Conservation (phyloP, 1,284 basidiomycete genomes). For the Microbotryum saponariae region DNA sequence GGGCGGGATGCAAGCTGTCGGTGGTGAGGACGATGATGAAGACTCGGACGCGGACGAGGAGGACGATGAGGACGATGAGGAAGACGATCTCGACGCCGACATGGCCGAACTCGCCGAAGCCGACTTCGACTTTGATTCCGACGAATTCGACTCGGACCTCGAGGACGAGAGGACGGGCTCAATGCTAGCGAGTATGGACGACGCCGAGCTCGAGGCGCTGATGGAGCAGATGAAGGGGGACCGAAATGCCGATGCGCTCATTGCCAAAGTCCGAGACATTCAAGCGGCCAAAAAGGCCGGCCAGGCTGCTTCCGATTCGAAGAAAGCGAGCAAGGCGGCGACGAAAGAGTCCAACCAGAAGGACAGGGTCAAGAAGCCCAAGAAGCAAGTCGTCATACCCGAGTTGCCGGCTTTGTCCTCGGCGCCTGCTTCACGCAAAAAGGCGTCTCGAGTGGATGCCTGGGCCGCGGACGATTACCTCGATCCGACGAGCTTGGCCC, state of each 20-base stretch:
- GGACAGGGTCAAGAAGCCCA: not conserved
- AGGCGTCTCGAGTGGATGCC: constrained; percentile 23
- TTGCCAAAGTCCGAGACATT: constrained; percentile 9
- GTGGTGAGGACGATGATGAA: constrained; percentile 34
- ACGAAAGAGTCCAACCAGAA: constrained; percentile 2
- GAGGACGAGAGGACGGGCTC: constrained; percentile 46
- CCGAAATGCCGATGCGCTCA: constrained; percentile 18
- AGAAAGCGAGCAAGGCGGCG: not conserved
- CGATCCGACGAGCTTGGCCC: constrained; percentile 61
- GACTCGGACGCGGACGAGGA: constrained; percentile 36
- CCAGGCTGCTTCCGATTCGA: not conserved
- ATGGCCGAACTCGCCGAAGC: constrained; percentile 38
- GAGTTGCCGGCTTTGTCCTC: not conserved
- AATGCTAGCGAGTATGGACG: constrained; percentile 35
- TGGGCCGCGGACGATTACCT: constrained; percentile 56
- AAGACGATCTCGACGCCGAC: constrained; percentile 37
- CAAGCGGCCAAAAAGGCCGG: constrained; percentile 1
- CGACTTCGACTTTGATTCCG: constrained; percentile 34
- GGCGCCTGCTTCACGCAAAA: constrained; percentile 28
- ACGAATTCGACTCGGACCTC: constrained; percentile 41
- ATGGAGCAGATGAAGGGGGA: constrained; percentile 31
- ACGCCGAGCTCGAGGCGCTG: constrained; percentile 39
- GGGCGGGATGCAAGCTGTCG: constrained; percentile 8
- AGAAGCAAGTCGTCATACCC: constrained; percentile 21
- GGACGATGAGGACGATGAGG: constrained; percentile 30